A percentile compares a stretch with the other conserved stretches of the same genome.
These are phyloP conservation scores for Boeremia exigua DNA, from an alignment of 2,329 filamentous ascomycete genomes.

Conservation along the genomic window DNA sequence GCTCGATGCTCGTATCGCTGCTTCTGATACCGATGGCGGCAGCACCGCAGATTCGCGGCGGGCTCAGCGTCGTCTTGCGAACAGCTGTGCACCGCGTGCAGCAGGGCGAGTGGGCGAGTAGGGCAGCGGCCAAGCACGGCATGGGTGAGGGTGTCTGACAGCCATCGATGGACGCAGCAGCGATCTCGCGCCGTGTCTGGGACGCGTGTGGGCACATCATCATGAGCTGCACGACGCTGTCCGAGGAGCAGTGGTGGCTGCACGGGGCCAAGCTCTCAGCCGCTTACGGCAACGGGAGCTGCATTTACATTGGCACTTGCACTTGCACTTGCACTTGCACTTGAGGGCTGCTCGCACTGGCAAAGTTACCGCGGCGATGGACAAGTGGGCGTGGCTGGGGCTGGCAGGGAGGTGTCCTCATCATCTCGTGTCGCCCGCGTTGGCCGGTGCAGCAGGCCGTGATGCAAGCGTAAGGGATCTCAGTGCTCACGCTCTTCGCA, in stretches of 20 bases:
- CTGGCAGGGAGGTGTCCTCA: slow-evolving; percentile 21
- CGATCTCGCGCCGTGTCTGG: slow-evolving; percentile 21
- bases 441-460: slow-evolving; percentile 34
- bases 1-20: slow-evolving; percentile 40
- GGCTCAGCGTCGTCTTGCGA: slow-evolving; percentile 20
- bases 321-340: too few species aligned
- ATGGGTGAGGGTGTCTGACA: slow-evolving; percentile 30
- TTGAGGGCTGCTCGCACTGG: neutral
- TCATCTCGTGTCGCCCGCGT: slow-evolving; percentile 29
- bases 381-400: slow-evolving; percentile 9
- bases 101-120: slow-evolving; percentile 4
- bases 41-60: slow-evolving; percentile 31
- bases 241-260: slow-evolving; percentile 11
- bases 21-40: slow-evolving; percentile 32
- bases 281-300: slow-evolving; percentile 22
- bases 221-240: slow-evolving; percentile 27
- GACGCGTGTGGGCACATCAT: slow-evolving; percentile 8
- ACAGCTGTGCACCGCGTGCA: slow-evolving; percentile 21
- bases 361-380: slow-evolving; percentile 6
- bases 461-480: slow-evolving; percentile 28
- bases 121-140: slow-evolving; percentile 38
- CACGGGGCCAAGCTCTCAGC: slow-evolving; percentile 28
- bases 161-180: slow-evolving; percentile 26
- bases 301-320: slow-evolving; percentile 3
- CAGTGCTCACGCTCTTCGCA: neutral